Percentiles rank a stretch among this genome's conserved stretches.
These are phyloP conservation scores for Setomelanomma holmii DNA, from an alignment of 2,329 filamentous ascomycete genomes.

Conservation along the genomic window DNA sequence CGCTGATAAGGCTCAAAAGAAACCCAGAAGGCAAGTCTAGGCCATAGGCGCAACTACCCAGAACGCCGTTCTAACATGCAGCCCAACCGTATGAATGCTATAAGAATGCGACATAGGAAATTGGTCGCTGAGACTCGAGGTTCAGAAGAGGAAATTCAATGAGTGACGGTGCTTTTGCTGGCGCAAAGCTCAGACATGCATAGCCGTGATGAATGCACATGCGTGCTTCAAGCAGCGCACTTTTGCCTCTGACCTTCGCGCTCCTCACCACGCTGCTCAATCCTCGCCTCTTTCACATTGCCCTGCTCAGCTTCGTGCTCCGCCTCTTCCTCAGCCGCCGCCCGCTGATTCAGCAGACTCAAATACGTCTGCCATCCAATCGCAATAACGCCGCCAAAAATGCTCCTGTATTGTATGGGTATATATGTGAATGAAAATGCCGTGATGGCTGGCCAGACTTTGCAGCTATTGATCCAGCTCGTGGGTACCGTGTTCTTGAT, in stretches of 20 bases:
- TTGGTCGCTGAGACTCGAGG: background rate
- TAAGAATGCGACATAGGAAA: conserved; percentile 17
- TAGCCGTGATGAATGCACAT: too few species aligned
- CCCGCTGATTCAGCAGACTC: conserved; percentile 77
- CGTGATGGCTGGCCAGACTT: conserved; percentile 87
- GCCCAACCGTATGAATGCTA: conserved; percentile 1
- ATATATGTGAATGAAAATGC: conserved; percentile 89
- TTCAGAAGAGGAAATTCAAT: background rate
- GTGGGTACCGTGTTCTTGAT: conserved; percentile 77
- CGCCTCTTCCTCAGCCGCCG: conserved; percentile 64
- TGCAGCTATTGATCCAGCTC: conserved; percentile 79
- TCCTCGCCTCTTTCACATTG: conserved; percentile 4
- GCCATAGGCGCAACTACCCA: conserved; percentile 9
- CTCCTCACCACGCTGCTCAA: conserved; percentile 18
- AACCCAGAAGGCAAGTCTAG: background rate
- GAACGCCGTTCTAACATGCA: conserved; percentile 18
- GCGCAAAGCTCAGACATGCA: too few species aligned
- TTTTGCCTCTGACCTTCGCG: conserved; percentile 1
- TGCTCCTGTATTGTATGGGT: conserved; percentile 76
- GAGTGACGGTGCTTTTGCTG: too few species aligned
- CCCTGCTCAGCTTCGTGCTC: conserved; percentile 21
- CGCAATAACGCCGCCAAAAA: conserved; percentile 78
- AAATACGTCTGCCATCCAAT: conserved; percentile 95
- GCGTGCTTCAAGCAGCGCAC: conserved; percentile 10
- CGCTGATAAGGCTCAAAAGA: background rate